Percentiles rank a stretch among this genome's conserved stretches.
These are phyloP conservation scores for Vigna reflexopilosa DNA, from an alignment of 306 rosid genomes.

Conservation along the genomic window DNA sequence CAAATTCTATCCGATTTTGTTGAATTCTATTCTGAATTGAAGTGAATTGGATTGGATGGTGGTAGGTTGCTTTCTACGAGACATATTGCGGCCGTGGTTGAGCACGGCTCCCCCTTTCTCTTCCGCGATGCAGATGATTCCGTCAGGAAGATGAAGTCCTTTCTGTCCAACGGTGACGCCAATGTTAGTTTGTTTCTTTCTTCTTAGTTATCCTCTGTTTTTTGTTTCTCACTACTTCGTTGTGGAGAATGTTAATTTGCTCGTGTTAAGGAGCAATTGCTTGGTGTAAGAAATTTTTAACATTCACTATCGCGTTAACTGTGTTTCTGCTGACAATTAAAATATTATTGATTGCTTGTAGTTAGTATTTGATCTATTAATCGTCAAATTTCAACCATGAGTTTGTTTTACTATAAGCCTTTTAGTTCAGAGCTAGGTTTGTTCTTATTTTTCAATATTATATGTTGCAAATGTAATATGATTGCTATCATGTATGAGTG, in stretches of 20 bases:
- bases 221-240: no score
- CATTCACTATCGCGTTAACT: no score
- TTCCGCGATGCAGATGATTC: constrained; percentile 63
- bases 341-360: no score
- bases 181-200: constrained; percentile 54
- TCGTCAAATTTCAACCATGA: background rate
- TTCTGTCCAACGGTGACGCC: constrained; percentile 48
- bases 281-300: no score
- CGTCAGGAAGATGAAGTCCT: constrained; percentile 58
- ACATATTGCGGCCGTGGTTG: constrained; percentile 69
- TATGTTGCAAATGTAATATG: background rate
- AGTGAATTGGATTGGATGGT: constrained; percentile 27
- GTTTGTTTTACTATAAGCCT: background rate
- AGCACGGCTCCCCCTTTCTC: constrained; percentile 65
- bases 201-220: background rate
- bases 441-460: background rate
- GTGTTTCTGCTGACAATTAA: no score
- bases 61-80: constrained; percentile 75
- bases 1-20: background rate
- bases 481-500: background rate
- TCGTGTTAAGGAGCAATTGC: no score
- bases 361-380: no score
- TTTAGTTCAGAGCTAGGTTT: background rate
- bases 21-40: background rate
- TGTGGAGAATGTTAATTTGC: no score